Conservation (phyloP, 805 yeast genomes). For the Yarrowia hollandica region DNA sequence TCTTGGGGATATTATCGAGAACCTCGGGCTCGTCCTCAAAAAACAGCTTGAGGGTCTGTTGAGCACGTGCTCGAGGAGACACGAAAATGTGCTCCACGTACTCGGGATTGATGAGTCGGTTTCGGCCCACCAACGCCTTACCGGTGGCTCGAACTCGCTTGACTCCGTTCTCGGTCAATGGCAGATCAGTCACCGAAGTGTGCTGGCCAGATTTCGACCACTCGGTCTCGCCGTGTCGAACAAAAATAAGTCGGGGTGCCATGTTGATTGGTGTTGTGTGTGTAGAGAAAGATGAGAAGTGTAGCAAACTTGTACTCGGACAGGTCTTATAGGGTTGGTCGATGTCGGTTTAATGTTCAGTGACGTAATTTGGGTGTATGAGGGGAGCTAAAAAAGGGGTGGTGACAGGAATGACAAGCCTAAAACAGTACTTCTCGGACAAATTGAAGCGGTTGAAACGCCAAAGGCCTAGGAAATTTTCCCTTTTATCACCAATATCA, state of each 20-base stretch:
- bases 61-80: constrained; percentile 82
- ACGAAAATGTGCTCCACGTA: constrained; percentile 64
- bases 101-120: constrained; percentile 62
- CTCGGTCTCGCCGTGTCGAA: constrained; percentile 69
- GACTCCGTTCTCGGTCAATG: constrained; percentile 75
- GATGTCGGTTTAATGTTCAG: no score
- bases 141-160: constrained; percentile 77
- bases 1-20: constrained; percentile 34
- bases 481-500: no score
- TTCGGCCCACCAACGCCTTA: constrained; percentile 58
- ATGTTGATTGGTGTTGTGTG: neutral
- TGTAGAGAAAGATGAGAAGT: neutral
- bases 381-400: no score
- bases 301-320: no score
- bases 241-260: constrained; percentile 44
- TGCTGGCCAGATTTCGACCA: constrained; percentile 95
- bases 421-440: no score
- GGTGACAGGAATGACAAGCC: no score
- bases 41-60: constrained; percentile 66
- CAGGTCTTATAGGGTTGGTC: no score
- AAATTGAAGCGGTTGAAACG: no score
- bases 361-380: no score
- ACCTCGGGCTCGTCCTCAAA: constrained; percentile 47
- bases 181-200: constrained; percentile 82
- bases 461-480: no score